Base-by-base conservation (phyloP, 2,329 filamentous ascomycete species). In the Aspergillus proliferans region DNA sequence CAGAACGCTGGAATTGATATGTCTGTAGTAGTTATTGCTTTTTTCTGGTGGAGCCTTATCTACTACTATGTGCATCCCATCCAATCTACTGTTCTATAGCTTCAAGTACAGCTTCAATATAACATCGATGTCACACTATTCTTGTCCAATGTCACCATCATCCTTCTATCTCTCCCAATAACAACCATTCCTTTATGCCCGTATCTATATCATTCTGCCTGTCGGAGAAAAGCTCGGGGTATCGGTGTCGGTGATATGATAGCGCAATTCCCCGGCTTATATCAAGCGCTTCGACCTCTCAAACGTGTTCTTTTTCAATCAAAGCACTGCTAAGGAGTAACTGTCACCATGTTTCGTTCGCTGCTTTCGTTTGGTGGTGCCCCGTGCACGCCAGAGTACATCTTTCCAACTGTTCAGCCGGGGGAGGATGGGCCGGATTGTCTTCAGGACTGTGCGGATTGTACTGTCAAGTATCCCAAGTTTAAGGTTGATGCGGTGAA, bases 371-470 rank as follows among this genome's bases (percentile, higher is more conserved):
- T 64, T 3, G 58, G 60, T 15, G 59, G 58, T 22, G 40, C 48
- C 30, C 48, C 52, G 42, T 49, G 42, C 46, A 46, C 54, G 30
- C 45, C 51, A 22, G 44, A 67, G 9, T 71, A 69, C 48, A 52
- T 70, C 19, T 68, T 71, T 47, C 68, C 68, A 12, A 62, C 53
- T n/a, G 68, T 71, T 45, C 55, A 67, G 30, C 58, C 62, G 3
- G 53, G 55, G 10, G 28, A 58, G 42, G 68, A 71, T 47, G 67
- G 67, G 0, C 58, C 64, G 3, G 63, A 69, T 38, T 71, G 68
- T 47, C 47, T 58, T 14, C 56, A 56, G 42, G 68, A 70, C 46
- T 71, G 68, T 53, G 59, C 63, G 4, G 64, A 69, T 47, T 71
- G 68, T 49, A 71, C 68, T 3, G 55, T 63, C 1, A 55, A 66